Base-by-base conservation (phyloP, 768 basidiomycete genomes). In the Suillus spraguei region DNA sequence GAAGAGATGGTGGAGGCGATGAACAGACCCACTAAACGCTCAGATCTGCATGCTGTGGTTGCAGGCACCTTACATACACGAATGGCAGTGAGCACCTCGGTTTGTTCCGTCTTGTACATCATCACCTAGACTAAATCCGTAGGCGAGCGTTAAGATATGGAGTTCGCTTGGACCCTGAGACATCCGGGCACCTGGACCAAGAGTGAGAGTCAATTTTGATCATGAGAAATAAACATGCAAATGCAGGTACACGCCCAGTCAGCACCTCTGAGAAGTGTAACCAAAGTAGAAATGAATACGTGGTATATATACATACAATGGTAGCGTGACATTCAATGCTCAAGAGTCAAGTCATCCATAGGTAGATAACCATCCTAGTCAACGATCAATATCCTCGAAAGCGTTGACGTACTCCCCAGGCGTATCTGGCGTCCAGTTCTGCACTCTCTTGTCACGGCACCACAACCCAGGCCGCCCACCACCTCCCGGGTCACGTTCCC, bases 401-500 rank as follows among this genome's bases (percentile, higher is more conserved):
- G 28, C 17, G 5, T 52, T 5, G 1, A 32, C 9, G 10, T 4
- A 10, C 9, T 50, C 50, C 9, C 33, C 33, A 32, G 6, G 32
- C 0, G 17, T 32, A 59, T 63, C 62, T 3, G 72, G 73, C 2
- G 67, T 65, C 70, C 73, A 71, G 60, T 62, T 68, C 14, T 42
- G 42, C 36, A 76, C 42, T 46, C 63, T 69, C 46, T 58, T 60
- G 5, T 80, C 79, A 24, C 69, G 63, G 68, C 71, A 78, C 82
- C 82, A 83, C 24, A 83, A 42, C 1, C 73, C 76, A 4, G 80
- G 79, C 5, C 74, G 73, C 5, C 39, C 56, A 1, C 77, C 78
- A 2, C 62, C 60, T 7, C 42, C 56, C 1, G 33, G 16, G 2
- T 67, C 35, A 58, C 84, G 77, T 71, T 91, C 89, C 88, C 90